Conservation (phyloP, 2,329 filamentous ascomycete species). For the Colletotrichum sidae region DNA sequence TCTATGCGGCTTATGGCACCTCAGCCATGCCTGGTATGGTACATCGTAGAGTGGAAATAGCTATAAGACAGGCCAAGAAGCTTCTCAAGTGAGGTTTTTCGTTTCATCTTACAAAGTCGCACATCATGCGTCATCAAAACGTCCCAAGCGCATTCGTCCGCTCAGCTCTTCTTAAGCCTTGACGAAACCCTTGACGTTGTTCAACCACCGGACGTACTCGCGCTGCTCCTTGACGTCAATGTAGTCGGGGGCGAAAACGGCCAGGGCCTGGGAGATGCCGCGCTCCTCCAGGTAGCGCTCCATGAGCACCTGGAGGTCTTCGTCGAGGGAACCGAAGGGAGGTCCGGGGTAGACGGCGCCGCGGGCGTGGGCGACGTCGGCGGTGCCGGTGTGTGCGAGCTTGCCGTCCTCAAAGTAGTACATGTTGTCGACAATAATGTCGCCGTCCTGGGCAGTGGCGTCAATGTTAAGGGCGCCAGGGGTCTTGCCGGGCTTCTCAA, state of each 20-base stretch:
- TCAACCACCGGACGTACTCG: constrained; percentile 93
- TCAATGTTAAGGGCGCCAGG: constrained; percentile 86
- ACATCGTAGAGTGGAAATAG: constrained; percentile 39
- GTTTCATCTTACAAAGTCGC: constrained; percentile 34
- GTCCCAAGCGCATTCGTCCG: constrained; percentile 1
- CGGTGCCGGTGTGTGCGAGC: constrained; percentile 79
- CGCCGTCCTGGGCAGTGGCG: constrained; percentile 85
- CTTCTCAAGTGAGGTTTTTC: constrained; percentile 14
- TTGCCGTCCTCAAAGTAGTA: constrained; percentile 86
- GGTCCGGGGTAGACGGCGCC: constrained; percentile 89
- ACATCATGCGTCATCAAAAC: constrained; percentile 35
- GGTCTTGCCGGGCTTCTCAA: constrained; percentile 83
- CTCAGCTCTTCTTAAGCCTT: constrained; percentile 65
- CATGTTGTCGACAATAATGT: constrained; percentile 89
- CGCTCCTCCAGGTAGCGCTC: constrained; percentile 96
- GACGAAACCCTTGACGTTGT: constrained; percentile 87
- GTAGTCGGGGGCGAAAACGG: constrained; percentile 93
- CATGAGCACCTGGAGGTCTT: constrained; percentile 91
- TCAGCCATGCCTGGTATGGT: constrained; percentile 36
- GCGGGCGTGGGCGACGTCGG: constrained; percentile 82
- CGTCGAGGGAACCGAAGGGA: constrained; percentile 92
- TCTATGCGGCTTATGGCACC: constrained; percentile 15
- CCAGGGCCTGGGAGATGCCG: constrained; percentile 87
- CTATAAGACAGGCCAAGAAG: constrained; percentile 37
- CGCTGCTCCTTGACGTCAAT: constrained; percentile 98